Evolutionary conservation across 352 stramenopile species (phyloP).

Genomic region (Phytophthora quininea): DNA sequence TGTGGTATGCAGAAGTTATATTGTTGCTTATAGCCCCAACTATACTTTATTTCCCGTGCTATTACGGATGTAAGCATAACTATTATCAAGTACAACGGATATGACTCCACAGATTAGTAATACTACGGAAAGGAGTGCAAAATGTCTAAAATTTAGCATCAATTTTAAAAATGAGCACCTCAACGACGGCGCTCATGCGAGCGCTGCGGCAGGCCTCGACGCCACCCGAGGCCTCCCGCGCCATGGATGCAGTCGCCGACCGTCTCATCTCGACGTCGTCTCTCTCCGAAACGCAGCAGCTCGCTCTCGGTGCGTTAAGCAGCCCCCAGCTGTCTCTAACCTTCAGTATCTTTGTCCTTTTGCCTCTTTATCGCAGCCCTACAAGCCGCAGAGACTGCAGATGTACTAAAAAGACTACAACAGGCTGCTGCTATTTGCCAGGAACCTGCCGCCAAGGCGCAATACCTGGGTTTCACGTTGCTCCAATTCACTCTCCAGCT

Average conservation of each 20-base stretch:
- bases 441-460: conserved; percentile 51
- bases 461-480: conserved; percentile 53
- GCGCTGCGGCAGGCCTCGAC: conserved; percentile 32
- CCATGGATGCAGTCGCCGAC: conserved; percentile 29
- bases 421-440: conserved; percentile 50
- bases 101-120: background rate
- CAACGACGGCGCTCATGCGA: conserved; percentile 22
- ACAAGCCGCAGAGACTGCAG: conserved; percentile 9
- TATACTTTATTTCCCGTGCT: too few relatives aligned
- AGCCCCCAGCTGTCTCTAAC: background rate
- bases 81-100: too few relatives aligned
- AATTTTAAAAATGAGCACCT: background rate
- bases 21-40: too few relatives aligned
- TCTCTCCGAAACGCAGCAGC: conserved; percentile 34
- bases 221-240: background rate
- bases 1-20: too few relatives aligned
- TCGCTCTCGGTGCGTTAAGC: conserved; percentile 31
- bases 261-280: conserved; percentile 29
- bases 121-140: too few relatives aligned
- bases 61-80: too few relatives aligned
- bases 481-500: conserved; percentile 32
- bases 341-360: conserved; percentile 4
- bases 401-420: conserved; percentile 36
- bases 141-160: too few relatives aligned
- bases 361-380: conserved; percentile 15